Conservation (phyloP, 441 rosid species). For the Mallotus repandus region DNA sequence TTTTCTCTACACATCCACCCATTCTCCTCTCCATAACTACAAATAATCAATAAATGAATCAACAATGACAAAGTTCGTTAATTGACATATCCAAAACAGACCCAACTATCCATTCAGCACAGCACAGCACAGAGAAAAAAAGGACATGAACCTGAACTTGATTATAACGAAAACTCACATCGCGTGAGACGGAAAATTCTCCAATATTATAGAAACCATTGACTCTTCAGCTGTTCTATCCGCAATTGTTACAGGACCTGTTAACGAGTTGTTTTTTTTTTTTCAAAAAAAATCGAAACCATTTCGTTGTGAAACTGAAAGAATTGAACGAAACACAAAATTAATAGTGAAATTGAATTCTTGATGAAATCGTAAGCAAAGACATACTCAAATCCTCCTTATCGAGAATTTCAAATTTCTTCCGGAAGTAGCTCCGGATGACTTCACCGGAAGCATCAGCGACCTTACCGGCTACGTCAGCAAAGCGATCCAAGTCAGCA, state of each 20-base stretch:
- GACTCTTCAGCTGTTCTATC: constrained; percentile 90
- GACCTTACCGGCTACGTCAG: constrained; percentile 51
- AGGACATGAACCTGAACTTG: too few species aligned
- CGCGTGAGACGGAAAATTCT: constrained; percentile 83
- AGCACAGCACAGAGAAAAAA: too few species aligned
- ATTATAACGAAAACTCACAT: constrained; percentile 45
- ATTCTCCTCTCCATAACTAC: constrained; percentile 93
- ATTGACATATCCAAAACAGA: too few species aligned
- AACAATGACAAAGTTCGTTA: neutral
- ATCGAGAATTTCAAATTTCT: constrained; percentile 76
- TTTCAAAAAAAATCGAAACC: too few species aligned
- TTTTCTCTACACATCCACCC: constrained; percentile 88
- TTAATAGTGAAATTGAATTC: neutral
- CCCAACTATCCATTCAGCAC: too few species aligned
- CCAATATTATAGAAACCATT: constrained; percentile 71
- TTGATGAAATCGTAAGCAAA: neutral
- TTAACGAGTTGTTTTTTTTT: neutral
- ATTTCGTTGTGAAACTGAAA: too few species aligned
- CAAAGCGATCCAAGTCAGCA: constrained; percentile 49
- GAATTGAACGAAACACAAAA: neutral
- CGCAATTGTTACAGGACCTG: constrained; percentile 95
- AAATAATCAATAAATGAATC: constrained; percentile 15
- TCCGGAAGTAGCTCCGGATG: constrained; percentile 74
- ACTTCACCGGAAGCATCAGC: constrained; percentile 93
- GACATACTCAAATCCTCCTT: constrained; percentile 78